A percentile compares a stretch with the other conserved stretches of the same genome.
Evolutionary conservation across 257 asterid genomes (phyloP).

Genomic region (Solanum virginianum): DNA sequence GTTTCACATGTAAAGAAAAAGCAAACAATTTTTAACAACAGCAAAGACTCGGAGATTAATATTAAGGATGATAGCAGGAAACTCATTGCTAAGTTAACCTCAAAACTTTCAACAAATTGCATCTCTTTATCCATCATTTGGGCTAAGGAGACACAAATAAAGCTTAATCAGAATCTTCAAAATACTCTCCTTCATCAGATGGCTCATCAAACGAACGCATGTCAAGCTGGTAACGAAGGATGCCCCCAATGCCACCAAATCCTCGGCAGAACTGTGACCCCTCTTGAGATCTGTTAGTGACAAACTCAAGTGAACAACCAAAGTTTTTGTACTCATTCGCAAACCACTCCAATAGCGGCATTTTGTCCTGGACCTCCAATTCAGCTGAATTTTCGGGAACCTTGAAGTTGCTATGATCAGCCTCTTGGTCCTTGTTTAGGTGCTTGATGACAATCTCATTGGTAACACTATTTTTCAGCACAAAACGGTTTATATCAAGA

Average conservation of each 20-base stretch:
- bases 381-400: slow-evolving; percentile 17
- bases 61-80: neutral
- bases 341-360: slow-evolving; percentile 40
- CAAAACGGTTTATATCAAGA: slow-evolving; percentile 28
- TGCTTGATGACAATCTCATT: slow-evolving; percentile 21
- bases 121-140: neutral
- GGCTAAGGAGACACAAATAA: neutral
- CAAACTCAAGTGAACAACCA: slow-evolving; percentile 36
- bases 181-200: slow-evolving; percentile 28
- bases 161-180: slow-evolving; percentile 25
- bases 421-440: slow-evolving; percentile 32
- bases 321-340: slow-evolving; percentile 31
- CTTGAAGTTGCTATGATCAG: slow-evolving; percentile 26
- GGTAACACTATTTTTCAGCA: slow-evolving; percentile 14
- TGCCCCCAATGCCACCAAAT: slow-evolving; percentile 42
- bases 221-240: slow-evolving; percentile 39
- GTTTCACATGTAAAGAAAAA: neutral
- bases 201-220: slow-evolving; percentile 37
- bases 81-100: neutral
- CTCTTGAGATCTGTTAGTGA: slow-evolving; percentile 34
- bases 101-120: slow-evolving; percentile 1
- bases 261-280: slow-evolving; percentile 42
- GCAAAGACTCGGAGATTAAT: neutral
- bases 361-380: slow-evolving; percentile 33
- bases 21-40: neutral